These are phyloP conservation scores for Histomonas meleagridis DNA, from an alignment of 208 protist genomes.

Conservation along the genomic window DNA sequence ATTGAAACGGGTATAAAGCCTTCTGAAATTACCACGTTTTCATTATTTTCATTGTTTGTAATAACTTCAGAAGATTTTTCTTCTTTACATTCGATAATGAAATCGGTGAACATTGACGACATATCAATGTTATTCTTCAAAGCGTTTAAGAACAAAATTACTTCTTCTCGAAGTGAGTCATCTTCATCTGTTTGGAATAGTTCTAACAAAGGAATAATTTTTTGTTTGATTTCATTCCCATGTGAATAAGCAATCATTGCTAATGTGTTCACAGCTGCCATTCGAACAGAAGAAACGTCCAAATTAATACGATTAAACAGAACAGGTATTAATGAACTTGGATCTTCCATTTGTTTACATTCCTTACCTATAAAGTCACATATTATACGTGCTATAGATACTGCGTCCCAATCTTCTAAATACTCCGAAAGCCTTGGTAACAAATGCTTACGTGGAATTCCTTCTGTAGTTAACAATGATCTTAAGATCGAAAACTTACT, in stretches of 20 bases:
- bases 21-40: background rate
- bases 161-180: background rate
- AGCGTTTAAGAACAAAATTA: background rate
- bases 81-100: background rate
- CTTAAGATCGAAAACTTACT: background rate
- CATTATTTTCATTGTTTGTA: background rate
- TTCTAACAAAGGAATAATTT: background rate
- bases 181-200: background rate
- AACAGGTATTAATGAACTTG: background rate
- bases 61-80: background rate
- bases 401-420: background rate
- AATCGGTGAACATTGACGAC: background rate
- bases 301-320: background rate
- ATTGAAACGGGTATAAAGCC: background rate
- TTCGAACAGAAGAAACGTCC: background rate
- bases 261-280: background rate
- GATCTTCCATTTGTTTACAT: background rate
- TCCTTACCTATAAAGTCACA: background rate
- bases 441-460: background rate
- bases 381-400: background rate
- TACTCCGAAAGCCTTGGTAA: background rate
- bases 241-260: background rate
- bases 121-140: background rate
- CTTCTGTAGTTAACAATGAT: background rate
- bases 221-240: background rate